Percentiles rank a stretch among this genome's conserved stretches.
These are phyloP conservation scores for Heterococcus sp. DNA, from an alignment of 108 stramenopile species.

Conservation along the genomic window DNA sequence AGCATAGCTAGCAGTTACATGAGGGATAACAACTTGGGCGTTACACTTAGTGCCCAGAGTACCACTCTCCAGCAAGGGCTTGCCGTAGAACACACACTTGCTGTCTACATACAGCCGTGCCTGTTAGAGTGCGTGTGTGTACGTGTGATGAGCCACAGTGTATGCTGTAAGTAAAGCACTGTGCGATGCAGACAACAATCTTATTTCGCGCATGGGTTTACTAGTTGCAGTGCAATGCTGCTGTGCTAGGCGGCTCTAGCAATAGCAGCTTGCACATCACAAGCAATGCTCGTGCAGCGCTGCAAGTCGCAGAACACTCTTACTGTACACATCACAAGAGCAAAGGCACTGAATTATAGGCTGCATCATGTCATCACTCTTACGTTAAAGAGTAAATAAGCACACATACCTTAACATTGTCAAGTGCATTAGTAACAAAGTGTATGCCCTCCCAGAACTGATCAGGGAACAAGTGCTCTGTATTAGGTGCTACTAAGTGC, in stretches of 20 bases:
- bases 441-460: slow-evolving; percentile 73
- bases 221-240: no score
- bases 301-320: no score
- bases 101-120: slow-evolving; percentile 43
- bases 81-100: slow-evolving; percentile 75
- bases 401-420: slow-evolving; percentile 75
- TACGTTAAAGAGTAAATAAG: no score
- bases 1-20: slow-evolving; percentile 70
- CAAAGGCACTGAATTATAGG: no score
- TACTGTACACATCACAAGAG: no score
- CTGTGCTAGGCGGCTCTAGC: no score
- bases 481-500: slow-evolving; percentile 67
- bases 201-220: no score
- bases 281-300: neutral
- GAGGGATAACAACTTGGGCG: slow-evolving; percentile 66
- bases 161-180: no score
- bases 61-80: slow-evolving; percentile 76
- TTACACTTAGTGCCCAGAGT: slow-evolving; percentile 73
- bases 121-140: neutral
- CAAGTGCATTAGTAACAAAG: slow-evolving; percentile 79
- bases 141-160: no score
- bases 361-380: no score
- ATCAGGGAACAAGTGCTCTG: slow-evolving; percentile 75
- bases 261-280: neutral
- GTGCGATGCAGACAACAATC: no score